Percentiles rank a stretch among this genome's conserved stretches.
These are phyloP conservation scores for Hypoxylon sp. DNA, from an alignment of 2,329 filamentous ascomycete genomes.

Conservation along the genomic window DNA sequence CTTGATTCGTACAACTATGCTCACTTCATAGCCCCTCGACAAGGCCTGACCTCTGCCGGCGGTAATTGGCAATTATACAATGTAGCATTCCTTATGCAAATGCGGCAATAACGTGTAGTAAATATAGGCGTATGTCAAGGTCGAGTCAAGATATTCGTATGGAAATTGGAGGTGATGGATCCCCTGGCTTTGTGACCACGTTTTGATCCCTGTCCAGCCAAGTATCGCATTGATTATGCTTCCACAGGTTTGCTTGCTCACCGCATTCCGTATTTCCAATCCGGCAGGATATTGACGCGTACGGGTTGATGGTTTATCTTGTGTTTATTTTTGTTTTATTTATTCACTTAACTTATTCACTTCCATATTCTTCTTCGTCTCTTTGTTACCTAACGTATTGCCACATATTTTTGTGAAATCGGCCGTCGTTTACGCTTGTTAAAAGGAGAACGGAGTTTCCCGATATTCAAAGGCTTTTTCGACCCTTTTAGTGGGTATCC, in stretches of 20 bases:
- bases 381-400: too few species aligned
- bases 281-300: conserved; percentile 1
- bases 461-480: not conserved
- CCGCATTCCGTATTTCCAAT: conserved; percentile 12
- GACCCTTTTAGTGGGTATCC: too few species aligned
- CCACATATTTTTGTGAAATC: too few species aligned
- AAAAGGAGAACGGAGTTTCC: not conserved
- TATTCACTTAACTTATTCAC: too few species aligned
- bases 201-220: conserved; percentile 28
- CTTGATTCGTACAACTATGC: not conserved
- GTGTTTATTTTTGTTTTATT: too few species aligned
- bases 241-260: not conserved
- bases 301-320: not conserved
- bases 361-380: not conserved
- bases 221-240: conserved; percentile 14
- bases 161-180: conserved; percentile 7
- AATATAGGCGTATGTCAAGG: conserved; percentile 10
- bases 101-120: not conserved
- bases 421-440: not conserved
- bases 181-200: conserved; percentile 22
- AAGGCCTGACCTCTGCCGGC: not conserved
- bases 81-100: conserved; percentile 10
- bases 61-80: conserved; percentile 5
- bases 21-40: not conserved
- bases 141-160: conserved; percentile 1